A percentile compares a stretch with the other conserved stretches of the same genome.
phyloP scores from a whole-genome alignment of 306 rosid species.

The Quercus glauca region DNA sequence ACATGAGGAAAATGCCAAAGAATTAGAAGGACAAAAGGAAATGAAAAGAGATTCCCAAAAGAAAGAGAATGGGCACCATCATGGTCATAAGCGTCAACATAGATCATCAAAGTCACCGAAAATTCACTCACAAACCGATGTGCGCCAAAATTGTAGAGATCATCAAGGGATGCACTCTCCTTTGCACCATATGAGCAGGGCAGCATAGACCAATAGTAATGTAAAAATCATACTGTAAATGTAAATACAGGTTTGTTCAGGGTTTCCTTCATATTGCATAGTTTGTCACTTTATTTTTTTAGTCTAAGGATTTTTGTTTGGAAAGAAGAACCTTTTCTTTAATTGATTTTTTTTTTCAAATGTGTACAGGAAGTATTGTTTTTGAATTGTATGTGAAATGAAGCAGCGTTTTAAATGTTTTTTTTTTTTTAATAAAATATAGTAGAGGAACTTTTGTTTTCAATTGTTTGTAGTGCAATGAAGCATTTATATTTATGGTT shows the following conservation, averaged over 20 bases:
- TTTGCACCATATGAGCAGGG: constrained; percentile 30
- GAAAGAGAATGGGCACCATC: constrained; percentile 28
- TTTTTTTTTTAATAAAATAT: too few species aligned
- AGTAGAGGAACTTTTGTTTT: neutral
- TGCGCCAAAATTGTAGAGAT: constrained; percentile 18
- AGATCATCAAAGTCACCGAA: constrained; percentile 48
- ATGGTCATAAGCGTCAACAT: constrained; percentile 20
- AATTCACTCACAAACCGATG: constrained; percentile 12
- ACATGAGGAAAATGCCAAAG: constrained; percentile 9
- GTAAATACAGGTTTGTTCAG: constrained; percentile 44
- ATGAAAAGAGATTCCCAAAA: constrained; percentile 17
- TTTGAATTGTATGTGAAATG: neutral
- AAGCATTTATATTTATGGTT: neutral
- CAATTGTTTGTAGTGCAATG: neutral
- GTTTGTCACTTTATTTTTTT: neutral
- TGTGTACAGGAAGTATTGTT: neutral
- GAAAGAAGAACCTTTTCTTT: neutral
- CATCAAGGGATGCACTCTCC: constrained; percentile 40
- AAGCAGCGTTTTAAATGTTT: neutral
- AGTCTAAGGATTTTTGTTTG: neutral
- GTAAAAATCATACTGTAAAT: constrained; percentile 30
- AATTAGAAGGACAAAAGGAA: constrained; percentile 30
- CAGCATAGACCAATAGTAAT: constrained; percentile 17
- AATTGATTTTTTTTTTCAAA: neutral
- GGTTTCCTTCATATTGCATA: constrained; percentile 3